A percentile compares a stretch with the other conserved stretches of the same genome.
Conservation (phyloP, 495 filamentous ascomycete genomes). For the Talaromyces adpressus region DNA sequence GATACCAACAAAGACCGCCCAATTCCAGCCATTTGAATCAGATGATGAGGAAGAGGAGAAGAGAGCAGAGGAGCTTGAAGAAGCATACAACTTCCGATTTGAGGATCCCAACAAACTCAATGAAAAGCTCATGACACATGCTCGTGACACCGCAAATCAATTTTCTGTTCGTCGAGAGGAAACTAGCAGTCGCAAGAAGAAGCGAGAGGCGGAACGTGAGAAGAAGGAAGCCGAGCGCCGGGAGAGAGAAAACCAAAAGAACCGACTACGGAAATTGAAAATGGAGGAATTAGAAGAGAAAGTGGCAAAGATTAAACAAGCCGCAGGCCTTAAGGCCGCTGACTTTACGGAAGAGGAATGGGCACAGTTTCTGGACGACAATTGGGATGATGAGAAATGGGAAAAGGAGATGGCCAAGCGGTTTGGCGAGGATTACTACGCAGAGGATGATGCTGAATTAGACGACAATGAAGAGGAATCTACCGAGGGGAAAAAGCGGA, state of each 20-base stretch:
- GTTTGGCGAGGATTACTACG: slow-evolving; percentile 89
- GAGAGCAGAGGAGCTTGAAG: slow-evolving; percentile 78
- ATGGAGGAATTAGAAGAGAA: slow-evolving; percentile 82
- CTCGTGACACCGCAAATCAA: slow-evolving; percentile 71
- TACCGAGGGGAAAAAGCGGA: slow-evolving; percentile 45
- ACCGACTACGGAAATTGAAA: slow-evolving; percentile 75
- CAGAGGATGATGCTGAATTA: slow-evolving; percentile 41
- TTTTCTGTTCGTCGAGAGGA: slow-evolving; percentile 81
- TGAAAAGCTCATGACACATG: slow-evolving; percentile 76
- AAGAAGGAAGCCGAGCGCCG: slow-evolving; percentile 72
- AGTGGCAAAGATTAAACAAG: slow-evolving; percentile 74
- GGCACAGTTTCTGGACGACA: slow-evolving; percentile 72
- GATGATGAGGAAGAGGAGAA: slow-evolving; percentile 83
- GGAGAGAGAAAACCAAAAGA: slow-evolving; percentile 71
- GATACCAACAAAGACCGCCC: slow-evolving; percentile 54
- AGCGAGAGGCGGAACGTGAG: slow-evolving; percentile 66
- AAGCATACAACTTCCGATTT: slow-evolving; percentile 95
- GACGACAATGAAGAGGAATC: slow-evolving; percentile 35
- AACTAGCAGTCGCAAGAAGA: slow-evolving; percentile 63
- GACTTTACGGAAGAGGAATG: slow-evolving; percentile 69
- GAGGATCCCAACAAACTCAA: slow-evolving; percentile 83
- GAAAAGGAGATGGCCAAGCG: slow-evolving; percentile 77
- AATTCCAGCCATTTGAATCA: slow-evolving; percentile 74
- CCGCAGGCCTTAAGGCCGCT: slow-evolving; percentile 65
- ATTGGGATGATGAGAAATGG: slow-evolving; percentile 82